Evolutionary conservation across 2,329 filamentous ascomycete genomes (phyloP).

Genomic region (Endocalyx cinctus): DNA sequence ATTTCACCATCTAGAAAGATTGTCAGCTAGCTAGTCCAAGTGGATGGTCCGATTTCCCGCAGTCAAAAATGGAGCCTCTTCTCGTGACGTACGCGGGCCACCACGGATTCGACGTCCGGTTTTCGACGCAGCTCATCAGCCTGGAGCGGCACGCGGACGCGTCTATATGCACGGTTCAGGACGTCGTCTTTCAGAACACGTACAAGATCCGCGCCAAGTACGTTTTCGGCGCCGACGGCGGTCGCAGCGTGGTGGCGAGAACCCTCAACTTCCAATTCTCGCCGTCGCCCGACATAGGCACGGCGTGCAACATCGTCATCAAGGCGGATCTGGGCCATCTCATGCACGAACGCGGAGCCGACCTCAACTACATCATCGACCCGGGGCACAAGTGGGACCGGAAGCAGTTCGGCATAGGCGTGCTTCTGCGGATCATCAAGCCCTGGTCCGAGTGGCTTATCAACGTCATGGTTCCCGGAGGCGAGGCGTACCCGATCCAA

Average conservation of each 20-base stretch:
- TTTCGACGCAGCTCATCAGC: slow-evolving; percentile 31
- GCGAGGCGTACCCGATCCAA: slow-evolving; percentile 8
- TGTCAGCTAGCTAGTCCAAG: slow-evolving; percentile 39
- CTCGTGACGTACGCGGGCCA: slow-evolving; percentile 34
- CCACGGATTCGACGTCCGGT: slow-evolving; percentile 34
- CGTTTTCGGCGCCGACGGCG: slow-evolving; percentile 56
- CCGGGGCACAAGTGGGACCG: too few relatives aligned
- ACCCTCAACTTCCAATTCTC: slow-evolving; percentile 32
- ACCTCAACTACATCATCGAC: slow-evolving; percentile 52
- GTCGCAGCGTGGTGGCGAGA: slow-evolving; percentile 32
- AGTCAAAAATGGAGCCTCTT: slow-evolving; percentile 39
- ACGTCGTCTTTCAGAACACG: slow-evolving; percentile 36
- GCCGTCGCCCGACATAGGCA: slow-evolving; percentile 28
- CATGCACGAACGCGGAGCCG: slow-evolving; percentile 45
- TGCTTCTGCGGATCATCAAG: slow-evolving; percentile 49
- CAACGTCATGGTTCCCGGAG: slow-evolving; percentile 36
- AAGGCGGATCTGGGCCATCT: slow-evolving; percentile 45
- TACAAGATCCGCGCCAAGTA: slow-evolving; percentile 43
- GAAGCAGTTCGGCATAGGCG: slow-evolving; percentile 40
- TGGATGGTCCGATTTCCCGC: slow-evolving; percentile 36
- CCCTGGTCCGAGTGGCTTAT: slow-evolving; percentile 55
- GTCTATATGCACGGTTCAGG: slow-evolving; percentile 23
- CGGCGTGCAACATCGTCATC: slow-evolving; percentile 37
- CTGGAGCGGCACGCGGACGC: slow-evolving; percentile 17
- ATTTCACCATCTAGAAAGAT: slow-evolving; percentile 29